phyloP scores from a whole-genome alignment of 495 filamentous ascomycete genomes.

The Lasiosphaeriaceae sp. region DNA sequence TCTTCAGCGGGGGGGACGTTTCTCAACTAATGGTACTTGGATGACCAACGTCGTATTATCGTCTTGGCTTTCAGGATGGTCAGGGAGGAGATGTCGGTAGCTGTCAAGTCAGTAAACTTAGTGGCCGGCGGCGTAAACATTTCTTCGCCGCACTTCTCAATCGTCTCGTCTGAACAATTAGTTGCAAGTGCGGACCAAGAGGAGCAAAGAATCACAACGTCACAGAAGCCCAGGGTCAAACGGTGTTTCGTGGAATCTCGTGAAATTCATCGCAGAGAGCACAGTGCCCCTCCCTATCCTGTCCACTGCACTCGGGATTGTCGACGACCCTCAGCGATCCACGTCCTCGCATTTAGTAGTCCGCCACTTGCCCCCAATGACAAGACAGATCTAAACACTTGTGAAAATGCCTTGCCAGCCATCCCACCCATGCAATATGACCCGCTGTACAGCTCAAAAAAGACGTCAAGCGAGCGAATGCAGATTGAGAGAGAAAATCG shows the following conservation, averaged over 20 bases:
- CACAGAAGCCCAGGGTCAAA: constrained; percentile 5
- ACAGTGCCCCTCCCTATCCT: constrained; percentile 41
- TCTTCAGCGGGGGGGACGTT: too few species aligned
- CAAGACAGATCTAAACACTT: constrained; percentile 32
- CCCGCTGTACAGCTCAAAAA: constrained; percentile 35
- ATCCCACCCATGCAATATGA: constrained; percentile 49
- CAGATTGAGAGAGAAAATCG: constrained; percentile 34
- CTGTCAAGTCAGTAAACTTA: too few species aligned
- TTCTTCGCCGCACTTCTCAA: too few species aligned
- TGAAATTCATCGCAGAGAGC: constrained; percentile 51
- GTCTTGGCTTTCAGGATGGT: too few species aligned
- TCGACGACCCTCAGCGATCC: constrained; percentile 55
- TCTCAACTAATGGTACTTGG: too few species aligned
- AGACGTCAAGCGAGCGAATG: constrained; percentile 23
- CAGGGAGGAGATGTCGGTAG: too few species aligned
- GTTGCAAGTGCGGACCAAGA: neutral
- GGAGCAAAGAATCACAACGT: neutral
- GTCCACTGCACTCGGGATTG: constrained; percentile 41
- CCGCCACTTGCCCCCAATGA: constrained; percentile 27
- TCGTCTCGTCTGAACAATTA: too few species aligned
- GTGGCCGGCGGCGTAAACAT: too few species aligned
- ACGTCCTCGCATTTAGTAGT: constrained; percentile 50
- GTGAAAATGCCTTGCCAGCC: constrained; percentile 51
- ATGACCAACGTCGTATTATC: too few species aligned
- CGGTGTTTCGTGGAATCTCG: constrained; percentile 41